Conservation (phyloP, 2,329 filamentous ascomycete genomes). For the Orbilia oligospora region DNA sequence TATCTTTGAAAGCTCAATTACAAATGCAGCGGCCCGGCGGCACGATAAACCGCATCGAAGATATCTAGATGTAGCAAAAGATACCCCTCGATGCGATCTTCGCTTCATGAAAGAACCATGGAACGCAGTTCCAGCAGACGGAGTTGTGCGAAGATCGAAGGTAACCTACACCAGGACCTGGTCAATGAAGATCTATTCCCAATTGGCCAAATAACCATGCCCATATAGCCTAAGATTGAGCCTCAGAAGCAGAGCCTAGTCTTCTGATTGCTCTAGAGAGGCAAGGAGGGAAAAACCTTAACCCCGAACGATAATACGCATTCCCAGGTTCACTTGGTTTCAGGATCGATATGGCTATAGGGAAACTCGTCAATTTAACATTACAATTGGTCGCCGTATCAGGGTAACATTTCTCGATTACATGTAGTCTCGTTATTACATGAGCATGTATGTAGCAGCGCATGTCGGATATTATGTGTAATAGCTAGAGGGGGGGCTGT, state of each 20-base stretch:
- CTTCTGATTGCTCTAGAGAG: background rate
- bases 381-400: background rate
- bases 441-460: background rate
- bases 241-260: background rate
- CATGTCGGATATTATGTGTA: constrained; percentile 2
- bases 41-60: constrained; percentile 32
- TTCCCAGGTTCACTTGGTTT: background rate
- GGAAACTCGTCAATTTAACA: background rate
- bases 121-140: background rate
- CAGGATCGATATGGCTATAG: background rate
- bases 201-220: background rate
- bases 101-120: constrained; percentile 16
- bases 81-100: background rate
- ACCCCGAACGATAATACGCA: background rate
- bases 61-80: background rate
- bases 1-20: background rate
- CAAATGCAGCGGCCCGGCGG: constrained; percentile 31
- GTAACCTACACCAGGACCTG: background rate
- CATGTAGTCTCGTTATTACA: background rate
- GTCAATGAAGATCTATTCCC: constrained; percentile 4
- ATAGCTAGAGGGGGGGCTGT: background rate
- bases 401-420: background rate
- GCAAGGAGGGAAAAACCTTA: background rate
- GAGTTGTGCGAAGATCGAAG: constrained; percentile 14
- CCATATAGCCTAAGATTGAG: constrained; percentile 28